These are phyloP conservation scores for Apocynum venetum DNA, from an alignment of 257 asterid genomes.

Conservation along the genomic window DNA sequence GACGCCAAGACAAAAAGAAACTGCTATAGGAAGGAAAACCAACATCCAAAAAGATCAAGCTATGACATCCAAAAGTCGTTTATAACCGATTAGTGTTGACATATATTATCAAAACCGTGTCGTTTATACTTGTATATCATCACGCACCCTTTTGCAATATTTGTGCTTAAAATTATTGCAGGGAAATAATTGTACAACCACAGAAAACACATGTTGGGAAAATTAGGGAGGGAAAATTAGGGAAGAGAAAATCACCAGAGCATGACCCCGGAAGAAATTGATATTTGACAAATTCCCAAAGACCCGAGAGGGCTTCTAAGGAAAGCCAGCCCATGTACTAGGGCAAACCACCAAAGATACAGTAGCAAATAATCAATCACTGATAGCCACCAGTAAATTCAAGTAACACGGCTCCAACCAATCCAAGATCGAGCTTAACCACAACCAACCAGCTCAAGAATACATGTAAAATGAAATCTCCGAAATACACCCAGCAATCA, in stretches of 20 bases:
- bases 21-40: too few species aligned
- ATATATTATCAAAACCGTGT: too few species aligned
- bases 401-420: conserved; percentile 60
- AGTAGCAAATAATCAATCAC: conserved; percentile 35
- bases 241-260: conserved; percentile 48
- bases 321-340: conserved; percentile 68
- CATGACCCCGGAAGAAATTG: conserved; percentile 91
- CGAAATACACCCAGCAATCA: conserved; percentile 53
- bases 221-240: too few species aligned
- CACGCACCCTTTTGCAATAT: too few species aligned
- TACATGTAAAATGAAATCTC: conserved; percentile 48
- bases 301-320: conserved; percentile 61
- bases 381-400: conserved; percentile 57
- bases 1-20: too few species aligned
- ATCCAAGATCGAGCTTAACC: conserved; percentile 39
- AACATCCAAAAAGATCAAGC: too few species aligned
- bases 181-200: too few species aligned
- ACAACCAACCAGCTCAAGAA: conserved; percentile 50
- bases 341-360: conserved; percentile 74
- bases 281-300: conserved; percentile 81
- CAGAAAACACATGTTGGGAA: too few species aligned
- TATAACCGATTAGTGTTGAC: too few species aligned
- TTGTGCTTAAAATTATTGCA: too few species aligned
- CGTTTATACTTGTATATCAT: too few species aligned
- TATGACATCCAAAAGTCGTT: too few species aligned